phyloP scores from a whole-genome alignment of 2,329 filamentous ascomycete genomes.

The Neocatenulostroma microsporum region DNA sequence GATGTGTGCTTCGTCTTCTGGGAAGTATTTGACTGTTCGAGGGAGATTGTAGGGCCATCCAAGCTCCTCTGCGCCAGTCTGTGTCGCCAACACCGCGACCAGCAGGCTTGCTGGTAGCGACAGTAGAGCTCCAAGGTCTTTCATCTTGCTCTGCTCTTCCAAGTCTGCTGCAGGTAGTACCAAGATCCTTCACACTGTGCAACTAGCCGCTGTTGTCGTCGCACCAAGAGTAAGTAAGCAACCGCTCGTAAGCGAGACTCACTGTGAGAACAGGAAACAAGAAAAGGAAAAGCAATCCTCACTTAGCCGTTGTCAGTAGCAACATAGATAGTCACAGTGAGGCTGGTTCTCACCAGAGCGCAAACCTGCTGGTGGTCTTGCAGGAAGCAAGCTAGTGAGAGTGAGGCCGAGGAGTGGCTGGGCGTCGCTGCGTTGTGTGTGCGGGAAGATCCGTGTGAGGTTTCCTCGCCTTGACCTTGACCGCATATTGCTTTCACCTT shows the following conservation, averaged over 20 bases:
- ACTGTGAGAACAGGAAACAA: not conserved
- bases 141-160: slow-evolving; percentile 13
- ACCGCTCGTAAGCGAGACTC: not conserved
- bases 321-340: not conserved
- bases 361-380: slow-evolving; percentile 9
- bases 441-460: no score
- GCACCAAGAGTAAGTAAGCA: not conserved
- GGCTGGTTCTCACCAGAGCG: slow-evolving; percentile 5
- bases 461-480: no score
- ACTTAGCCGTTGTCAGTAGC: slow-evolving; percentile 7
- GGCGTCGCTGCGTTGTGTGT: not conserved
- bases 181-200: not conserved
- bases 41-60: slow-evolving; percentile 43
- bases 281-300: not conserved
- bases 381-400: slow-evolving; percentile 1
- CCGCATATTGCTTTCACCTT: no score
- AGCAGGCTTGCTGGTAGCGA: slow-evolving; percentile 22
- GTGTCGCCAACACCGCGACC: slow-evolving; percentile 11
- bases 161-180: not conserved
- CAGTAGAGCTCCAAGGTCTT: slow-evolving; percentile 15
- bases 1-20: slow-evolving; percentile 38
- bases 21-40: slow-evolving; percentile 39
- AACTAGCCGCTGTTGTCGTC: not conserved
- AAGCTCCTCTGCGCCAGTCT: slow-evolving; percentile 20
- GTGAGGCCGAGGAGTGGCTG: not conserved